Base-by-base conservation (phyloP, 805 yeast genomes). In the Jamesozyma gamospora region DNA sequence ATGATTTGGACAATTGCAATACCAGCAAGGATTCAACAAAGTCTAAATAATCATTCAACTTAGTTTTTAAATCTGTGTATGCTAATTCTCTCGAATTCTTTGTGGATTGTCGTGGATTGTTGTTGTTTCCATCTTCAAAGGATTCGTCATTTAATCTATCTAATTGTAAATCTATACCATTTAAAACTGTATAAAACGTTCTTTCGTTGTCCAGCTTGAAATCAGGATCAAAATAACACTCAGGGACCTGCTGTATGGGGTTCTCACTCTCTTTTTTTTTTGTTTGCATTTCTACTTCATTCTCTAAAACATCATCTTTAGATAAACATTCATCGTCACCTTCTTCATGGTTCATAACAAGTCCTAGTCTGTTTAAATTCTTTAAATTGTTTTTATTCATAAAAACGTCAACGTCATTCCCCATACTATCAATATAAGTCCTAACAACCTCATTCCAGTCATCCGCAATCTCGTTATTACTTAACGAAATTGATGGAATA, bases 141-240 rank as follows among this genome's bases (percentile, higher is more conserved):
- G 13, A 62, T 32, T 56, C 60, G 5, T 48, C 51, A 25, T 51
- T 55, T 32, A 58, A 51, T 28, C 55, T 62, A 9, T 60, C 58
- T 6, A 58, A 48, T 12, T 50, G 41, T 16, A 75, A 63, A 15
- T 72, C 71, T 2, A 75, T 63, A 31, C 72, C 73, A 33, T 78
- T 86, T 12, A 82, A 70, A 2, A 88, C 95, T 42, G 73, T 67
- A 40, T 78, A 77, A 58, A 90, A 90, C 1, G 79, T 70, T 41
- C 95, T 70, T 6, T 96, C 96, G 55, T 92, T 86, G 50, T 92
- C 96, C 30, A 92, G 67, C 46, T 84, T 70, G 61, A 92, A 92
- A 31, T 77, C 72, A 7, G 72, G 66, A 19, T 72, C 73, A 45
- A 81, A 77, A 50, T 74, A 92, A 1, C 85, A 74, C 2, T 65